Conservation (phyloP, 805 yeast genomes). For the Kazachstania psychrophila region DNA sequence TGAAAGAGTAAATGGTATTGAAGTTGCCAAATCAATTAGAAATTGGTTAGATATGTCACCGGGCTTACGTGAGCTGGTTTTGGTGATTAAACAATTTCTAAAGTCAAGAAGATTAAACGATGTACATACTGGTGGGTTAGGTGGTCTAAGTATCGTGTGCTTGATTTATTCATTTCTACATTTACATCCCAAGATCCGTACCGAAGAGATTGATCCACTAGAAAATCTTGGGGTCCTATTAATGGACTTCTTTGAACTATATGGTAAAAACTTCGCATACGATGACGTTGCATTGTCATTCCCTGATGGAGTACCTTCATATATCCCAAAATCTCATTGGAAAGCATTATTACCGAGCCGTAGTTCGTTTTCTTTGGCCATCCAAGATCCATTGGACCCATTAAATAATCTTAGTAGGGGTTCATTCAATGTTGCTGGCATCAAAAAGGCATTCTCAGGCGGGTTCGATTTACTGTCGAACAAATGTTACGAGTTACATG, state of each 20-base stretch:
- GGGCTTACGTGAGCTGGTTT: slow-evolving; percentile 72
- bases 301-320: slow-evolving; percentile 44
- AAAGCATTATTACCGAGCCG: slow-evolving; percentile 33
- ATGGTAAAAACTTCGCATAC: slow-evolving; percentile 83
- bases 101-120: slow-evolving; percentile 69
- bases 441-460: slow-evolving; percentile 80
- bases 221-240: slow-evolving; percentile 78
- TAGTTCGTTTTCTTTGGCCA: slow-evolving; percentile 54
- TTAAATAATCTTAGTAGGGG: slow-evolving; percentile 77
- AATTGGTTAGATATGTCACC: slow-evolving; percentile 66
- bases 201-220: slow-evolving; percentile 54
- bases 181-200: slow-evolving; percentile 67
- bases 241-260: slow-evolving; percentile 86
- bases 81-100: slow-evolving; percentile 78
- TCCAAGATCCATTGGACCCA: slow-evolving; percentile 83
- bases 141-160: slow-evolving; percentile 90
- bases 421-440: slow-evolving; percentile 66
- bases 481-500: slow-evolving; percentile 63
- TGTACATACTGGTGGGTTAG: slow-evolving; percentile 89
- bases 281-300: slow-evolving; percentile 66
- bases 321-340: slow-evolving; percentile 49
- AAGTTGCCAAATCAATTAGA: slow-evolving; percentile 70
- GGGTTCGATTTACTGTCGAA: slow-evolving; percentile 71
- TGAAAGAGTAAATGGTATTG: slow-evolving; percentile 73
- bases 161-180: slow-evolving; percentile 69